A percentile compares a stretch with the other conserved stretches of the same genome.
Conservation (phyloP, 768 basidiomycete species). For the Tubosaeta sp. region DNA sequence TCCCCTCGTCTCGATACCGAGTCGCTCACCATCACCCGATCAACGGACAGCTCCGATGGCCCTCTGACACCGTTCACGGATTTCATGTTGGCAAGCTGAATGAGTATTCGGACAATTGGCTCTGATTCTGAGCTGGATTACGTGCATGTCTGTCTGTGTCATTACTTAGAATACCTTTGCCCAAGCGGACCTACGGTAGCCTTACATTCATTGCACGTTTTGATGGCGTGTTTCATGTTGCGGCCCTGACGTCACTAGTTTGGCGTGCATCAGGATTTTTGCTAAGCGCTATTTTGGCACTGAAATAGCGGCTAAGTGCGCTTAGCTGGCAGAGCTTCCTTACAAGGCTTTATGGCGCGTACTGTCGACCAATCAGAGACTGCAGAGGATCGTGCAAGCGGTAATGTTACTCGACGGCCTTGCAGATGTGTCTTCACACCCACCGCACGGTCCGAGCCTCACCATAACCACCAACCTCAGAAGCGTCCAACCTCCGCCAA, state of each 20-base stretch:
- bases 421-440: slow-evolving; percentile 11
- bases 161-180: too few relatives aligned
- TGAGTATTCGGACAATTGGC: slow-evolving; percentile 40
- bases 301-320: too few relatives aligned
- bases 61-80: slow-evolving; percentile 79
- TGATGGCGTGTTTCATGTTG: slow-evolving; percentile 4
- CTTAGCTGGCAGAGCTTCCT: too few relatives aligned
- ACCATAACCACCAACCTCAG: slow-evolving; percentile 15
- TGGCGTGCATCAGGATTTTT: not conserved
- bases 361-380: too few relatives aligned
- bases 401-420: not conserved
- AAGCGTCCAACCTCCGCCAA: slow-evolving; percentile 3
- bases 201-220: slow-evolving; percentile 13
- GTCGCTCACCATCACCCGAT: slow-evolving; percentile 80
- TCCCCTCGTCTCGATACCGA: slow-evolving; percentile 42
- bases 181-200: too few relatives aligned
- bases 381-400: too few relatives aligned
- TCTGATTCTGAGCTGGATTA: slow-evolving; percentile 42
- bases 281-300: too few relatives aligned
- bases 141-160: slow-evolving; percentile 64
- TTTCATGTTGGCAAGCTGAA: slow-evolving; percentile 51
- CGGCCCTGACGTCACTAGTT: slow-evolving; percentile 18
- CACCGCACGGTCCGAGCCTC: slow-evolving; percentile 6
- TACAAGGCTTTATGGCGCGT: too few relatives aligned
- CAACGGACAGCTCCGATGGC: slow-evolving; percentile 49